A percentile compares a stretch with the other conserved stretches of the same genome.
These are phyloP conservation scores for Mytilinidion resinicola DNA, from an alignment of 495 filamentous ascomycete species.

Conservation along the genomic window DNA sequence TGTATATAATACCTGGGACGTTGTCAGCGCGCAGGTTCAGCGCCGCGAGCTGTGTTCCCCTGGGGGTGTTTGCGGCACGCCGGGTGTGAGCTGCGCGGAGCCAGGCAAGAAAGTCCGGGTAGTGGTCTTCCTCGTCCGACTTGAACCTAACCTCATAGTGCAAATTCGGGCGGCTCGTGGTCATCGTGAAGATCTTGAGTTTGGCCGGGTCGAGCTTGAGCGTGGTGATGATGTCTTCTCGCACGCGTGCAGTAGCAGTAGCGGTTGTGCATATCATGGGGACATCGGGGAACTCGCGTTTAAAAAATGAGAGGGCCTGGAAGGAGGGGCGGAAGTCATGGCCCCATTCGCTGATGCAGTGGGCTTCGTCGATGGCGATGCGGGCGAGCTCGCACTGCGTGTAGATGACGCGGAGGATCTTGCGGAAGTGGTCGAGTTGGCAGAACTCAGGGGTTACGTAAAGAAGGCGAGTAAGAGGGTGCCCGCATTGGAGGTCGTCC, in stretches of 20 bases:
- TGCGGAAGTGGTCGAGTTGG: constrained; percentile 69
- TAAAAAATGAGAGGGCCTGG: constrained; percentile 83
- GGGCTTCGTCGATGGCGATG: constrained; percentile 88
- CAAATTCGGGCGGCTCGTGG: constrained; percentile 74
- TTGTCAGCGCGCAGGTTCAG: constrained; percentile 49
- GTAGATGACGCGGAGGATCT: constrained; percentile 65
- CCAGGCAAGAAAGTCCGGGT: constrained; percentile 66
- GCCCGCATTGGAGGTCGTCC: constrained; percentile 76
- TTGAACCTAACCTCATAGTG: constrained; percentile 94
- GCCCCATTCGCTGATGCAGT: constrained; percentile 97
- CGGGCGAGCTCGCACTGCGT: constrained; percentile 74
- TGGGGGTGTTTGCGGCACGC: constrained; percentile 44
- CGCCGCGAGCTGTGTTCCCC: constrained; percentile 46
- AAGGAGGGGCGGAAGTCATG: constrained; percentile 96
- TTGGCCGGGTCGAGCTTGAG: constrained; percentile 56
- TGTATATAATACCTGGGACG: constrained; percentile 87
- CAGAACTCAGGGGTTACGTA: constrained; percentile 94
- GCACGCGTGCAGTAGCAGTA: constrained; percentile 74
- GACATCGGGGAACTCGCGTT: constrained; percentile 67
- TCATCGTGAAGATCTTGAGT: constrained; percentile 71
- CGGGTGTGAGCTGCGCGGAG: constrained; percentile 62
- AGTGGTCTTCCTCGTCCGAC: constrained; percentile 59
- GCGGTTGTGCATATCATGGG: constrained; percentile 89
- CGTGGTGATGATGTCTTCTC: constrained; percentile 69
- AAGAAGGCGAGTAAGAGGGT: constrained; percentile 74